Evolutionary conservation across 441 rosid species (phyloP), one percentile per base, ranked within the genome.

Genomic region (Erodium moschatum): DNA sequence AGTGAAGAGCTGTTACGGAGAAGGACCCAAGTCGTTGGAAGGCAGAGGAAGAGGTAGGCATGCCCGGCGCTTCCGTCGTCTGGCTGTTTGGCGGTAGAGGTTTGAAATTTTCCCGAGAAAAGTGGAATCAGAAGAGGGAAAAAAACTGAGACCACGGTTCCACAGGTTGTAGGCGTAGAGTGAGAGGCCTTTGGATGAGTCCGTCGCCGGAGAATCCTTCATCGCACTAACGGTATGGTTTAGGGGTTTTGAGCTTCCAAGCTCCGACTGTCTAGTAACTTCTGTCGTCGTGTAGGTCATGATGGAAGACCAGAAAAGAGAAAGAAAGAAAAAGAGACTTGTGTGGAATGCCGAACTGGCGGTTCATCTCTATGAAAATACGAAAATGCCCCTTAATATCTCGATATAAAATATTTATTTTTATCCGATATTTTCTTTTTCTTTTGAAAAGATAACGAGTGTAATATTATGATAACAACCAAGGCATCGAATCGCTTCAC

Each of bases 41-140:
- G 96, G 91, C 69, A 92, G 77, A 7, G 97, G 98, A 11, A 89
- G 86, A 10, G 90, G 96, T 21, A 90, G 74, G 64, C 73, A 66
- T 5, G 74, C 54, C 24, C 76, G 78, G 29, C 87, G 91, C 65
- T 73, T 79, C 12, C 80, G 74, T 24, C 70, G 27, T 76, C 72
- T 67, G 44, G 70, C 56, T 9, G 79, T 65, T 80, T 76, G 88
- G 81, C 82, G 79, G 81, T 65, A 76, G 46, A 87, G 80, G 74
- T 65, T 56, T 0, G 86, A 78, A 73, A 92, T 60, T 82, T 80
- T 92, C 33, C 79, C 65, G 64, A 86, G 77, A 68, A 86, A 50
- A 62, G 71, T 70, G 38, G 82, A 77, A 64, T 72, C 67, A 4
- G 80, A 68, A 66, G 79, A 69, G 27, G 82, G 82, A 58, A 82